Evolutionary conservation across 306 rosid genomes (phyloP).

Genomic region (Cicer arietinum): DNA sequence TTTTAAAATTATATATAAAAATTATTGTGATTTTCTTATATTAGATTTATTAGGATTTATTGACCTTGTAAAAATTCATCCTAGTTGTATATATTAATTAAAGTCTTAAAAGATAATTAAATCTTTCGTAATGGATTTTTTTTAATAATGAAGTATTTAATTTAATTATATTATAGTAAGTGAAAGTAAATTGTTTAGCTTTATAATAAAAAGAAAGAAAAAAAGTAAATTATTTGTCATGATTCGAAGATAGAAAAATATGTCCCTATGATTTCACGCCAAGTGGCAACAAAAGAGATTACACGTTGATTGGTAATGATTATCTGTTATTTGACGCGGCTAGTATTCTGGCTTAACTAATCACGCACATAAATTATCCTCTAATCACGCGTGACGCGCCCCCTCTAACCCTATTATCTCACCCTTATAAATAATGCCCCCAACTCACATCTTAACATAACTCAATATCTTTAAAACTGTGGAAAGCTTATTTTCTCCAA

Average conservation of each 20-base stretch:
- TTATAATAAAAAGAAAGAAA: neutral
- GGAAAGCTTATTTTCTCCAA: slow-evolving; percentile 39
- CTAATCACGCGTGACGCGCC: slow-evolving; percentile 1
- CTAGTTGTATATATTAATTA: no score
- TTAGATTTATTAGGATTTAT: no score
- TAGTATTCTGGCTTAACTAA: neutral
- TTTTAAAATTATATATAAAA: no score
- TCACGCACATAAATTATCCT: neutral
- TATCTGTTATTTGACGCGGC: slow-evolving; percentile 29
- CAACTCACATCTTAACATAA: neutral
- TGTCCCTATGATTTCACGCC: neutral
- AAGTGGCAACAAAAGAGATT: slow-evolving; percentile 54
- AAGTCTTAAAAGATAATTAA: no score
- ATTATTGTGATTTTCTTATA: no score
- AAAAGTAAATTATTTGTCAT: neutral
- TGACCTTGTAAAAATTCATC: no score
- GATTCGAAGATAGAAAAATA: neutral
- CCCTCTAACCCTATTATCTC: neutral
- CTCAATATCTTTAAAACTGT: slow-evolving; percentile 13
- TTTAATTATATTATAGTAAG: no score
- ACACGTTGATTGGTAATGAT: neutral
- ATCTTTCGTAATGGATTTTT: no score
- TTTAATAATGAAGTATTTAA: no score
- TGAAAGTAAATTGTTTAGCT: neutral
- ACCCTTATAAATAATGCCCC: slow-evolving; percentile 36